A percentile compares a stretch with the other conserved stretches of the same genome.
Evolutionary conservation across 164 flowering plant species (phyloP).

Genomic region (Liquidambar formosana): DNA sequence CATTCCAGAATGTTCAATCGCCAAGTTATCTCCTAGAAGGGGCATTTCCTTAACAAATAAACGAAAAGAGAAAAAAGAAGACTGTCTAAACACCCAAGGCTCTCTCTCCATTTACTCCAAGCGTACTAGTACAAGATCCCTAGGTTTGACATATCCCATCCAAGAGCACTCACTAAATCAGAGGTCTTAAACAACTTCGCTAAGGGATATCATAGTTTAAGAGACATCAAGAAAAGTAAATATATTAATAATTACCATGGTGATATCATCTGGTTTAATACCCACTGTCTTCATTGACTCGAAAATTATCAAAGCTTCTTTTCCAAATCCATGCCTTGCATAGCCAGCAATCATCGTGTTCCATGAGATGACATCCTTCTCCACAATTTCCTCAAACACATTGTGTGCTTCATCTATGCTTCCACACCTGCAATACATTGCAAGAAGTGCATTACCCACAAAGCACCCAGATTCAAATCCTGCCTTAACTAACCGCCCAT

Average conservation of each 20-base stretch:
- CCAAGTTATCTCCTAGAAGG: no score
- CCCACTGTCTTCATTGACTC: slow-evolving; percentile 58
- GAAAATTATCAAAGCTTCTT: slow-evolving; percentile 63
- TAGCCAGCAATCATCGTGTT: slow-evolving; percentile 85
- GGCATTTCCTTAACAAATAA: no score
- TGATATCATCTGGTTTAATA: slow-evolving; percentile 68
- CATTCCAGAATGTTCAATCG: no score
- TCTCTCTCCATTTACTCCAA: no score
- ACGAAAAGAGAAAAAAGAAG: no score
- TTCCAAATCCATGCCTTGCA: slow-evolving; percentile 88
- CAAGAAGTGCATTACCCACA: slow-evolving; percentile 89
- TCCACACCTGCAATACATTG: slow-evolving; percentile 92
- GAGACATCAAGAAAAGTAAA: background rate
- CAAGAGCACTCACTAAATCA: background rate
- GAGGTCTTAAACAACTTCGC: background rate
- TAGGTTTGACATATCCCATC: background rate
- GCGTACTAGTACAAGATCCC: no score
- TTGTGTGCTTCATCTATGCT: slow-evolving; percentile 73
- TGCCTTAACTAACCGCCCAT: slow-evolving; percentile 68
- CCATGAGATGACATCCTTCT: slow-evolving; percentile 86
- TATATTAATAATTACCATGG: slow-evolving; percentile 53
- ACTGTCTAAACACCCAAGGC: no score
- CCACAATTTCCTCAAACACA: slow-evolving; percentile 57
- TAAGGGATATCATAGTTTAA: background rate
- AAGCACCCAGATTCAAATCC: slow-evolving; percentile 70